A percentile compares a stretch with the other conserved stretches of the same genome.
Evolutionary conservation across 2,329 filamentous ascomycete genomes (phyloP).

Genomic region (Penicillium crustosum): DNA sequence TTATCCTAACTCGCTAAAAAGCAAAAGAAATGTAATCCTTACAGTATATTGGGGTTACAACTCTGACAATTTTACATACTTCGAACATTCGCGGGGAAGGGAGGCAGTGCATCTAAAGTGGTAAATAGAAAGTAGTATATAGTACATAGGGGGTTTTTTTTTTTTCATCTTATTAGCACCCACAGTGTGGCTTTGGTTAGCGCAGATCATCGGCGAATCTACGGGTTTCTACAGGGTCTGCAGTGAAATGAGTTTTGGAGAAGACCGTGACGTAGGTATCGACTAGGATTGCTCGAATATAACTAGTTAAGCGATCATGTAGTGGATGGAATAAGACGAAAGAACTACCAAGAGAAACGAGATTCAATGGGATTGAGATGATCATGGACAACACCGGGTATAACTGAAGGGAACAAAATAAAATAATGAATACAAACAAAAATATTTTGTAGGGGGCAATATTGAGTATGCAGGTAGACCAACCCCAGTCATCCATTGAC

Average conservation of each 20-base stretch:
- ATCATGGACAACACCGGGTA: background rate
- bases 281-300: background rate
- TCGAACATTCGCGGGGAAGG: background rate
- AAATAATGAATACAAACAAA: background rate
- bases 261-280: background rate
- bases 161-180: background rate
- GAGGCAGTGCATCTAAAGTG: background rate
- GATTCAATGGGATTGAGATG: background rate
- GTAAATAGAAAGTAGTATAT: too few relatives aligned
- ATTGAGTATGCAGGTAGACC: background rate
- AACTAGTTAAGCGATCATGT: background rate
- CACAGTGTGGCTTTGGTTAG: background rate
- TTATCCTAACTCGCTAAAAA: background rate
- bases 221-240: too few relatives aligned
- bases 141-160: background rate
- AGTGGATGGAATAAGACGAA: background rate
- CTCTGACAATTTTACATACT: background rate
- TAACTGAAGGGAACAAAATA: background rate
- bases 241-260: background rate
- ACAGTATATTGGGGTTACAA: background rate
- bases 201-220: background rate
- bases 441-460: background rate
- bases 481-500: background rate
- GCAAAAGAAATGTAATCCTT: background rate
- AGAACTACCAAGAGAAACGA: background rate